Base-by-base conservation (phyloP, 2,329 filamentous ascomycete genomes). In the Cordyceps farinosa region DNA sequence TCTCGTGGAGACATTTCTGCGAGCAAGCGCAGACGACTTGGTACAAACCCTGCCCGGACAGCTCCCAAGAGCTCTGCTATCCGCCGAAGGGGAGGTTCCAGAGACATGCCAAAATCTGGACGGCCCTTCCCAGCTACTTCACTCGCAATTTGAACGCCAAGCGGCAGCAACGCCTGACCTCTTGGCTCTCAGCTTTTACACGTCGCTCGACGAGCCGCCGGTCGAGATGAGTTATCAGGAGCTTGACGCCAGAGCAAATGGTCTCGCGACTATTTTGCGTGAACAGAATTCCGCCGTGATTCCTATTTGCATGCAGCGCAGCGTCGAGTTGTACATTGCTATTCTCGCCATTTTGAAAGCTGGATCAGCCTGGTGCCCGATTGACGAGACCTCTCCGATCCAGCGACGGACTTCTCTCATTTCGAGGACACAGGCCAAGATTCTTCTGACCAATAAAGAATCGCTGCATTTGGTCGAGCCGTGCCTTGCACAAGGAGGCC, bases 341-440 rank as follows among this genome's bases (percentile, higher is more conserved):
- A 75, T 79, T 30, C 67, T 80, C 7, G 77, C 72, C 34, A 72
- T 76, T 30, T 66, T 80, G 54, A 79, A 79, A 64, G 73, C 77
- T 34, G 78, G 78, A 1, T 74, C 69, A 27, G 77, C 76, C 1
- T 78, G 74, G 71, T 78, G 73, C 63, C 75, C 77, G 0, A 74
- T 79, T 34, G 76, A 78, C 65, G 70, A 74, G 10, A 73, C 73
- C 6, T 77, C 74, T 22, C 76, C 76, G 17, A 38, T 72, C 11
- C 73, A 73, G 58, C 70, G 76, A 51, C 74, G 74, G n/a, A 75
- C 74, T 53, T 73, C 75, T 32, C 69, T 78, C 3, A 74, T 78
- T 40, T 70, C 70, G 17, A 70, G 74, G 27, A 77, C 75, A 6
- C n/a, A 70, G 68, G 27, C 68, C 71, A 29, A 52, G 7, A 17